Evolutionary conservation across 495 filamentous ascomycete species (phyloP).

Genomic region (Chaetomium fimeti): DNA sequence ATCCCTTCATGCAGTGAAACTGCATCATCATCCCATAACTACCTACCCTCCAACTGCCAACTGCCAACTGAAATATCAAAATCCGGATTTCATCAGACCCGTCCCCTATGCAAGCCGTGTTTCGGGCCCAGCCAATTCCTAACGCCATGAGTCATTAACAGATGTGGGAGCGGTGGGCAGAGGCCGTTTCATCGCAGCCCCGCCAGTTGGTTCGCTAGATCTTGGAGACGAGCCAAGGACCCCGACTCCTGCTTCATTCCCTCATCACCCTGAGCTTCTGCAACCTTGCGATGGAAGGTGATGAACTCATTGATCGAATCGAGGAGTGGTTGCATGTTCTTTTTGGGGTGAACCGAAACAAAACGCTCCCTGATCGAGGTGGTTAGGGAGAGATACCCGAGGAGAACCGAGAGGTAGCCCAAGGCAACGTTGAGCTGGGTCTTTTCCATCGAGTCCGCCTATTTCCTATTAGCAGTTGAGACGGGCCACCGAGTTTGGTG

Average conservation of each 20-base stretch:
- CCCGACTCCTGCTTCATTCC: constrained; percentile 42
- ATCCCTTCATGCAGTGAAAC: too few relatives aligned
- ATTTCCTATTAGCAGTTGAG: constrained; percentile 10
- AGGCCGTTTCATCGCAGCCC: constrained; percentile 6
- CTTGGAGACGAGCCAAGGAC: constrained; percentile 61
- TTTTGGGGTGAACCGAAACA: constrained; percentile 52
- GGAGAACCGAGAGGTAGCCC: constrained; percentile 83
- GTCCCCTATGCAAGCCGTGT: constrained; percentile 17
- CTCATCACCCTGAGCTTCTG: constrained; percentile 53
- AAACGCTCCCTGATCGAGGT: constrained; percentile 52
- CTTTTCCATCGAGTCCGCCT: constrained; percentile 84
- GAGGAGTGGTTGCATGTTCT: constrained; percentile 62
- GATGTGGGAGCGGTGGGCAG: neutral
- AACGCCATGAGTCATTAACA: neutral
- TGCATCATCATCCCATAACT: neutral
- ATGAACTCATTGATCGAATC: constrained; percentile 85
- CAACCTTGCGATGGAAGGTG: constrained; percentile 70
- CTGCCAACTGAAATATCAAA: neutral
- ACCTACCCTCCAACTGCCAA: neutral
- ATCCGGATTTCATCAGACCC: neutral
- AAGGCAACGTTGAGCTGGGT: constrained; percentile 84
- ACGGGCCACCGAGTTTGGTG: too few relatives aligned
- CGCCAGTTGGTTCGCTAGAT: constrained; percentile 44
- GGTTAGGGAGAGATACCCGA: constrained; percentile 74
- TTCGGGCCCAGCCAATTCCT: neutral